Evolutionary conservation across 768 basidiomycete genomes (phyloP), one percentile per base, ranked within the genome.

Genomic region (Hirschioporus abietinus): DNA sequence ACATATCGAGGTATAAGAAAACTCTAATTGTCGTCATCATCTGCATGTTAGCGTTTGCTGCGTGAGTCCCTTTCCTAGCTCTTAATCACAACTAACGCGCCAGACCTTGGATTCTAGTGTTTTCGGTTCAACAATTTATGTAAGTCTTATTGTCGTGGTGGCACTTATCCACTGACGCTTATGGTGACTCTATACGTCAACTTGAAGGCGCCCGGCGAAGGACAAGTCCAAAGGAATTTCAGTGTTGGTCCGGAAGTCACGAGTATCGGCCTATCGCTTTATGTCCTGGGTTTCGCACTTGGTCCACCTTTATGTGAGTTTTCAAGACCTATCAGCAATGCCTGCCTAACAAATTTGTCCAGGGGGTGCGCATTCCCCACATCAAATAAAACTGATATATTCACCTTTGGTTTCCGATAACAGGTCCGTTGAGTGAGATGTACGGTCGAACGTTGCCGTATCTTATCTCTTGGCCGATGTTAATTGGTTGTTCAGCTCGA

Each of bases 101-200:
- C 30, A 30, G 8, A 30, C 8, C 42, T 1, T 20, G 3, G n/a
- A 52, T 20, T 5, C 12, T 10, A 61, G 60, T 61, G 70, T 67
- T 2, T 68, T 72, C 58, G 71, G 71, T 2, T 71, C 71, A 7
- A 69, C 71, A 12, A 30, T 64, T 18, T 72, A 72, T 67, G 71
- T 72, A 57, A 23, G 71, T 30, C 42, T 52, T 12, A 52, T 6
- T 20, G 67, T 6, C 15, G 5, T 23, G 23, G 5, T 12, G 60
- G 15, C 60, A 25, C 20, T 25, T 24, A 23, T 23, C 25, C 60
- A 15, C 30, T 24, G 18, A 17, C 23, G 25, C 4, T 66, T 57
- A 25, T 25, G n/a, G 6, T 24, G 4, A 52, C 12, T 52, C 42
- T 12, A 6, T 3, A 52, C 27, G 9, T 6, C 36, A 15, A 7